Conservation (phyloP, 345 rosid species). For the Erysimum cheiranthoides region DNA sequence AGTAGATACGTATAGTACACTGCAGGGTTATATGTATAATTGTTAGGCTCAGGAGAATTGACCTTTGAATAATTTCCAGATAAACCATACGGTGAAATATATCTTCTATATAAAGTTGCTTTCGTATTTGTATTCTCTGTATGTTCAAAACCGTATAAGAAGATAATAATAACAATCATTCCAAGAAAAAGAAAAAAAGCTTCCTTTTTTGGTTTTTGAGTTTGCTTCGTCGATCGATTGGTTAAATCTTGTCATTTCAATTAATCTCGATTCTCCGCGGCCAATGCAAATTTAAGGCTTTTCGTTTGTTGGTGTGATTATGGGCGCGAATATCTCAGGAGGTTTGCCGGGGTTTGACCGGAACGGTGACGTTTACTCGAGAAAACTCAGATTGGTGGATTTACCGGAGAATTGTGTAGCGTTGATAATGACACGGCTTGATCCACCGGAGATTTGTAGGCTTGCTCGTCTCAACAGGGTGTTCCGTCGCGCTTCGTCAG, state of each 20-base stretch:
- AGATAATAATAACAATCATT: neutral
- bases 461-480: conserved; percentile 59
- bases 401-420: conserved; percentile 75
- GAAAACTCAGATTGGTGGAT: conserved; percentile 54
- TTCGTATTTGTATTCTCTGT: conserved; percentile 15
- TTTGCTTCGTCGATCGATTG: neutral
- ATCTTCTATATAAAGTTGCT: conserved; percentile 17
- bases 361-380: conserved; percentile 30
- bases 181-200: neutral
- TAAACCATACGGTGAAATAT: conserved; percentile 13
- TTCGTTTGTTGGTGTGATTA: conserved; percentile 15
- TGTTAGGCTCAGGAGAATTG: conserved; percentile 44
- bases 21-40: neutral
- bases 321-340: conserved; percentile 61
- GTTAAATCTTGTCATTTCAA: neutral
- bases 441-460: conserved; percentile 64
- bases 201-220: conserved; percentile 17
- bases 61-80: conserved; percentile 25
- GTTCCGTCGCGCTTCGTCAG: conserved; percentile 63
- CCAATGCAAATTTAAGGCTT: conserved; percentile 1
- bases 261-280: conserved; percentile 32
- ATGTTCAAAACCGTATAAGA: conserved; percentile 29
- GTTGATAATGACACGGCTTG: conserved; percentile 51
- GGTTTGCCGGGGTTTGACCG: conserved; percentile 44
- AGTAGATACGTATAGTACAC: conserved; percentile 40